Base-by-base conservation (phyloP, 192 early-diverging fungal genomes). In the Mortierella antarctica region DNA sequence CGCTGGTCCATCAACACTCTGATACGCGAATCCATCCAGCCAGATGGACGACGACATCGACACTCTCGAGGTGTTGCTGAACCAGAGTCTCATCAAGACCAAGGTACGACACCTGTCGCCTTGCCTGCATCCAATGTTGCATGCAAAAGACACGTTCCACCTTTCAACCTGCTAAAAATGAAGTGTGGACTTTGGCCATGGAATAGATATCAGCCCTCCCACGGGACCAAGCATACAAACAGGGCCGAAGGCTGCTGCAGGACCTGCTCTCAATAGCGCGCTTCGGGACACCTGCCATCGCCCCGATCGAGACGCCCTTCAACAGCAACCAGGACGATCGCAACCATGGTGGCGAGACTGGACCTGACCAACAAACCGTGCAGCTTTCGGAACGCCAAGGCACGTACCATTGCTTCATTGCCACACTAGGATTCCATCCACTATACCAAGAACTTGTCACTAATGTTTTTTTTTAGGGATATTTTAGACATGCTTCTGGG, bases 331-430 rank as follows among this genome's bases (percentile, higher is more conserved):
- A 41, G 20, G 59, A 44, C 51, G 20, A 48, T 21, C 23, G 62
- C 48, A 46, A 45, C 44, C 41, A 51, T 9, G 15, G 21, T 9
- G 70, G 63, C 7, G 70, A 71, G 17, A 31, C 51, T 0, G 42
- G 11, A 31, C 50, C 51, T 39, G 71, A 20, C 7, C 74, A 76
- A 49, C 76, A 80, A 55, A 80, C 65, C 15, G 72, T 80, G 65
- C 57, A 65, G n/a, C 70, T 80, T 17, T 72, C 77, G 17, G 77
- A 80, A 45, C 70, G 77, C 4, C 77, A 80, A 68, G 77, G 77
- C 61, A 74, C 54, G 9, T 42, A 12, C 46, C 20, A 46, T 17
- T 9, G 51, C 13, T 53, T 23, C 11, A 31, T 31, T 31, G 31
- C 31, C 31, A 31, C 31, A 31, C 31, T 3, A 31, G 31, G 31